phyloP scores from a whole-genome alignment of 2,329 filamentous ascomycete species.

The Ophiostoma tasmaniense region DNA sequence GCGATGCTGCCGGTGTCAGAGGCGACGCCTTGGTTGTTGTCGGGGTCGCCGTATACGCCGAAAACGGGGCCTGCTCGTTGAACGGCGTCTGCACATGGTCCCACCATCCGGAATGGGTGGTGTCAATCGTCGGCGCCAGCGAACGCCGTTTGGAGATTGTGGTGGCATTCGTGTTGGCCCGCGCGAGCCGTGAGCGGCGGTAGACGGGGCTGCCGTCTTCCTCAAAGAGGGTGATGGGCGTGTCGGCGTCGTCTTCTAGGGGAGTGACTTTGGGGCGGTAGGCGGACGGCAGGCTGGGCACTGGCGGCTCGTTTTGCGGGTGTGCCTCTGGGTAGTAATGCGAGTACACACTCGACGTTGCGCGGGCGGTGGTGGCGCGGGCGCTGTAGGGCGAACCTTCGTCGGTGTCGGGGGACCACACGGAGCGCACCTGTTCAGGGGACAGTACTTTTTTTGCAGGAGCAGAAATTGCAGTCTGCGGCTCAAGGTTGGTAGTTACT shows the following conservation, averaged over 20 bases:
- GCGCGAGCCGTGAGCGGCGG: conserved; percentile 29
- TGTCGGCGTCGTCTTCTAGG: conserved; percentile 38
- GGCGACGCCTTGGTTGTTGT: conserved; percentile 20
- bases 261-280: conserved; percentile 22
- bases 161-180: neutral
- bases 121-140: conserved; percentile 38
- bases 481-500: too few species aligned
- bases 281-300: conserved; percentile 47
- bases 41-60: neutral
- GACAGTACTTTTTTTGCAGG: neutral
- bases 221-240: conserved; percentile 60
- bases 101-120: conserved; percentile 63
- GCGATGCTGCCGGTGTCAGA: conserved; percentile 14
- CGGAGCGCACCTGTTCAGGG: conserved; percentile 36
- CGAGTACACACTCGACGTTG: conserved; percentile 54
- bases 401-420: conserved; percentile 56
- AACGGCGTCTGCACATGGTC: conserved; percentile 68
- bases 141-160: conserved; percentile 24
- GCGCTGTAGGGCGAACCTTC: conserved; percentile 33
- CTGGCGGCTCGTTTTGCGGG: conserved; percentile 39
- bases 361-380: conserved; percentile 26
- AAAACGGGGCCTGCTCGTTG: conserved; percentile 27
- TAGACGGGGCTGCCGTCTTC: conserved; percentile 49
- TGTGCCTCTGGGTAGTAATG: conserved; percentile 27
- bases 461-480: neutral